Percentiles rank a stretch among this genome's conserved stretches.
These are phyloP conservation scores for Pythium rishiriense DNA, from an alignment of 352 stramenopile genomes.

Conservation along the genomic window DNA sequence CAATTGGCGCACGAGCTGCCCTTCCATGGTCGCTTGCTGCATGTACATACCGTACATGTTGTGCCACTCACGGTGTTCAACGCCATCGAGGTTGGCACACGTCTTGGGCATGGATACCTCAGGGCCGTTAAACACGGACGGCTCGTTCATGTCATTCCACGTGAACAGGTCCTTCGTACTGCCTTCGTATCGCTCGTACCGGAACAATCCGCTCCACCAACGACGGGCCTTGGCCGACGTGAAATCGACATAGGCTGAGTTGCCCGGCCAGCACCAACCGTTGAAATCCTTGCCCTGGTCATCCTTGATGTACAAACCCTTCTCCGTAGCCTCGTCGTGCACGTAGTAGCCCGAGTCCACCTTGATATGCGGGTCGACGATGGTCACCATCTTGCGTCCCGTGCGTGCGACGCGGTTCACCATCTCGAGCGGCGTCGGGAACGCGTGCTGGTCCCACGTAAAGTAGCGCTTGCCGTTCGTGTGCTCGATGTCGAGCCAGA, in stretches of 20 bases:
- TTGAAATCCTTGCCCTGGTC: constrained; percentile 96
- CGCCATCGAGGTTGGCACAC: constrained; percentile 85
- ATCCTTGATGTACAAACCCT: constrained; percentile 97
- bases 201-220: constrained; percentile 98
- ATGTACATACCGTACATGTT: constrained; percentile 99
- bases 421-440: constrained; percentile 96
- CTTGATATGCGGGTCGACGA: constrained; percentile 99
- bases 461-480: constrained; percentile 98
- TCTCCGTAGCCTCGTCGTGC: constrained; percentile 69
- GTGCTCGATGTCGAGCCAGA: constrained; percentile 99
- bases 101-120: constrained; percentile 99
- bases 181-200: constrained; percentile 93
- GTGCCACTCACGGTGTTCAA: constrained; percentile 99
- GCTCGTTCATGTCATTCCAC: constrained; percentile 99
- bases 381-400: constrained; percentile 98
- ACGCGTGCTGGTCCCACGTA: constrained; percentile 97
- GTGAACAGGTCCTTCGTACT: constrained; percentile 94
- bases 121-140: constrained; percentile 98
- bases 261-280: constrained; percentile 99
- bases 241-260: constrained; percentile 98
- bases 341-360: constrained; percentile 95
- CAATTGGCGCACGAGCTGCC: constrained; percentile 81
- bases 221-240: constrained; percentile 90
- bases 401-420: constrained; percentile 89
- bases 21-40: constrained; percentile 95